Evolutionary conservation across 805 yeast species (phyloP), one percentile per base, ranked within the genome.

Genomic region (Peterozyma toletana): DNA sequence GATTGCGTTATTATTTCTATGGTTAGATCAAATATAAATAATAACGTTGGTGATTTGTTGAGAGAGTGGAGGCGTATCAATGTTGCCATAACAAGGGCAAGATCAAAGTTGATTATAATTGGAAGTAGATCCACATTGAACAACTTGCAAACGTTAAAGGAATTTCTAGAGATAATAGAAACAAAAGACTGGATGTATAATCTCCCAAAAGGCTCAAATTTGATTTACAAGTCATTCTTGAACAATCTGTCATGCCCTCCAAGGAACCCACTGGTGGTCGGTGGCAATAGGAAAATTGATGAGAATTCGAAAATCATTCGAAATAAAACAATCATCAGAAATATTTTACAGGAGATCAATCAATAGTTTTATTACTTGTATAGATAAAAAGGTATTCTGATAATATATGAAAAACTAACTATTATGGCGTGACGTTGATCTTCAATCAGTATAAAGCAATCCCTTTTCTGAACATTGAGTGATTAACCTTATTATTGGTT

Each of bases 31-130:
- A 89, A 90, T 58, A 69, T 68, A 1, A 74, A 74, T 16, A 67
- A 70, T 9, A 70, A 68, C 35, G 80, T 86, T 1, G 98, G 98
- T 0, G 85, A 85, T 29, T 67, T 93, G 37, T 64, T 93, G 37
- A 78, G 75, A 48, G 98, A 93, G 53, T 83, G 96, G 90, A 71
- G 97, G 49, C 73, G 99, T 47, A 75, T 93, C 39, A 93, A 93
- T 61, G 99, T 93, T 33, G 95, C 97, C 0, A 82, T 93, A 58
- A 93, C 98, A 0, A 71, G 99, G 49, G 91, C 99, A 0, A 80
- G 78, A 57, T 74, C 84, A 16, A 93, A 93, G 60, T 71, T 95
- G 37, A 75, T 93, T 13, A 77, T 93, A 14, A 65, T 93, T 33
- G 99, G 99, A 0, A 86, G 96, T 1, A 71, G 70, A 43, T 64